Evolutionary conservation across 495 filamentous ascomycete species (phyloP).

Genomic region (Chaetomium cochliodes): DNA sequence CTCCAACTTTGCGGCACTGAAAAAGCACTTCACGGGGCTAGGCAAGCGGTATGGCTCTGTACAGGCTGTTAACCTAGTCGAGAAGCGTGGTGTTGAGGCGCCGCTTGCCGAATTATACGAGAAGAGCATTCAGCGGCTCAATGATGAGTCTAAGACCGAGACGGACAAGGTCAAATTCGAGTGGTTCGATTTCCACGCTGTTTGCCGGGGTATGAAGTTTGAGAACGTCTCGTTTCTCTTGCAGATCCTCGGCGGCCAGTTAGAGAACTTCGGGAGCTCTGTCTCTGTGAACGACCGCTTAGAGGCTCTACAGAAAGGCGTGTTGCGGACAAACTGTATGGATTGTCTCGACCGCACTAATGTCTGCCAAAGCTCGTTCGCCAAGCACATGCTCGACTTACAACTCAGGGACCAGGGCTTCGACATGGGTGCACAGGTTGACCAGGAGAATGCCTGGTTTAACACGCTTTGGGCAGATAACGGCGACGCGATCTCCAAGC

Average conservation of each 20-base stretch:
- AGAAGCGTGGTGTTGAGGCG: constrained; percentile 77
- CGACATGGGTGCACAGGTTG: constrained; percentile 62
- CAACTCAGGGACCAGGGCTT: constrained; percentile 75
- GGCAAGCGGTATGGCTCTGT: constrained; percentile 66
- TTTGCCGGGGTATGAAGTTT: constrained; percentile 94
- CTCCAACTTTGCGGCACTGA: constrained; percentile 74
- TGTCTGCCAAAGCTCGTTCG: constrained; percentile 86
- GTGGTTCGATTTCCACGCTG: constrained; percentile 94
- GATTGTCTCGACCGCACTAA: constrained; percentile 94
- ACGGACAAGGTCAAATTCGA: constrained; percentile 62
- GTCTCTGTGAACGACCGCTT: constrained; percentile 53
- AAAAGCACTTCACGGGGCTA: constrained; percentile 70
- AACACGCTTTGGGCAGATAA: constrained; percentile 96
- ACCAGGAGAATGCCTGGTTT: constrained; percentile 82
- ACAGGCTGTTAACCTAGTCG: constrained; percentile 80
- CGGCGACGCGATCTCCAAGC: constrained; percentile 70
- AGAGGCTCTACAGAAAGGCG: constrained; percentile 61
- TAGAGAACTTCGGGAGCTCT: constrained; percentile 65
- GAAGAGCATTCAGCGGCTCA: constrained; percentile 58
- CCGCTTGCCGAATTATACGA: constrained; percentile 77
- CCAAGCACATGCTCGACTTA: constrained; percentile 68
- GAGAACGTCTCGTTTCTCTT: constrained; percentile 84
- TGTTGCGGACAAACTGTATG: constrained; percentile 94
- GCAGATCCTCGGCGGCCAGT: constrained; percentile 59
- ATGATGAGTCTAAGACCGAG: constrained; percentile 55